A percentile compares a stretch with the other conserved stretches of the same genome.
Evolutionary conservation across 306 rosid species (phyloP).

Genomic region (Lathyrus oleraceus): DNA sequence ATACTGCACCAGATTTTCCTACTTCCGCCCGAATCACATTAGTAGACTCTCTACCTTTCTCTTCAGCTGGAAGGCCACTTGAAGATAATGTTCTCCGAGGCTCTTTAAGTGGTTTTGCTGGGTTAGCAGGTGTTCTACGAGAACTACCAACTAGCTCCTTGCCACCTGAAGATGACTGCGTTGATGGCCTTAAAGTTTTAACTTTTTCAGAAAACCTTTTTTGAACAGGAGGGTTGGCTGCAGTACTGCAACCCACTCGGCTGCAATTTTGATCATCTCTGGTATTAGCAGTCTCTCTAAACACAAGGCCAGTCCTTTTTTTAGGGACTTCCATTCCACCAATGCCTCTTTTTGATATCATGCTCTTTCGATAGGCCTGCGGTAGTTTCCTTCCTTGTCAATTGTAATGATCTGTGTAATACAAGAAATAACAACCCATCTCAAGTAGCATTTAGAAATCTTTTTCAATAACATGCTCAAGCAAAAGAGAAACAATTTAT

Average conservation of each 20-base stretch:
- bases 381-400: background rate
- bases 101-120: conserved; percentile 47
- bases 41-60: conserved; percentile 36
- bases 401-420: background rate
- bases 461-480: conserved; percentile 7
- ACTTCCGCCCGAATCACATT: conserved; percentile 41
- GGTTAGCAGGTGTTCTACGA: conserved; percentile 47
- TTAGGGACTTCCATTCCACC: conserved; percentile 52
- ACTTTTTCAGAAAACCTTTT: conserved; percentile 49
- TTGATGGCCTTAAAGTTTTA: conserved; percentile 52
- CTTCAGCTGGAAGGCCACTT: conserved; percentile 41
- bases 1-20: conserved; percentile 49
- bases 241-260: conserved; percentile 58
- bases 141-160: conserved; percentile 73
- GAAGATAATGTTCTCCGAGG: conserved; percentile 49
- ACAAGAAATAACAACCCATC: conserved; percentile 1
- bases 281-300: conserved; percentile 56
- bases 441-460: background rate
- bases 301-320: conserved; percentile 52
- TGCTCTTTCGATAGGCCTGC: background rate
- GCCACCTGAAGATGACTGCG: conserved; percentile 45
- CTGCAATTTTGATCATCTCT: conserved; percentile 58
- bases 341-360: conserved; percentile 47
- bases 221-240: conserved; percentile 52
- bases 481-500: background rate